phyloP scores from a whole-genome alignment of 371 early-diverging fungal species.

The Rhizopus microsporus region DNA sequence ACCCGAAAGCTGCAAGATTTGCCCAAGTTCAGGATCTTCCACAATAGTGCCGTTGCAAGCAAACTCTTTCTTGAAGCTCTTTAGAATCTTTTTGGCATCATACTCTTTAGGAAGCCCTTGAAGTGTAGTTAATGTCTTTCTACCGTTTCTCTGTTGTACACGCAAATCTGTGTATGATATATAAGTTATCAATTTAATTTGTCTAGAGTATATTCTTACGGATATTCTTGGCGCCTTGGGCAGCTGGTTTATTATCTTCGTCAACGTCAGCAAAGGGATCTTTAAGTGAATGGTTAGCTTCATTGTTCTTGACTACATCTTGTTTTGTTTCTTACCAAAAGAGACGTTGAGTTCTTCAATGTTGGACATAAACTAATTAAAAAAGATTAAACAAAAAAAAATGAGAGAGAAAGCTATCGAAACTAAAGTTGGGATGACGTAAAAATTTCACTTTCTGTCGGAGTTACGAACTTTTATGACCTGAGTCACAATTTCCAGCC shows the following conservation, averaged over 20 bases:
- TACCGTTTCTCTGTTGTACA: slow-evolving; percentile 95
- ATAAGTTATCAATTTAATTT: neutral
- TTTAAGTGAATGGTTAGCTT: slow-evolving; percentile 15
- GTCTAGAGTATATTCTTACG: slow-evolving; percentile 54
- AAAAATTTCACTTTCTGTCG: too few relatives aligned
- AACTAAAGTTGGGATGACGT: too few relatives aligned
- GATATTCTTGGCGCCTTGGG: slow-evolving; percentile 59
- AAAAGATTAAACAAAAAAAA: slow-evolving; percentile 1
- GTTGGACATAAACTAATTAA: slow-evolving; percentile 32
- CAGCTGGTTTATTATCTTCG: slow-evolving; percentile 55
- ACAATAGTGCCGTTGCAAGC: slow-evolving; percentile 96
- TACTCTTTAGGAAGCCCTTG: slow-evolving; percentile 88
- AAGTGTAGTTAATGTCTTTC: slow-evolving; percentile 91
- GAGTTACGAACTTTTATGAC: too few relatives aligned
- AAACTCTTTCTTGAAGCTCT: slow-evolving; percentile 95
- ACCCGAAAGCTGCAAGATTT: slow-evolving; percentile 93
- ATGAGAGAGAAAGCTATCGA: neutral
- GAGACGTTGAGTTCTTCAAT: slow-evolving; percentile 38
- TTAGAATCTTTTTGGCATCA: slow-evolving; percentile 89
- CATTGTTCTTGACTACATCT: neutral
- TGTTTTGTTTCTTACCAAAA: slow-evolving; percentile 23
- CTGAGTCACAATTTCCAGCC: too few relatives aligned
- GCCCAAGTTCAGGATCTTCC: slow-evolving; percentile 87
- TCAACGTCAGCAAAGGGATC: slow-evolving; percentile 85
- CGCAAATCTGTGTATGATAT: slow-evolving; percentile 73